Evolutionary conservation across 2,329 filamentous ascomycete genomes (phyloP), one percentile per base, ranked within the genome.

Genomic region (Plenodomus biglobosus): DNA sequence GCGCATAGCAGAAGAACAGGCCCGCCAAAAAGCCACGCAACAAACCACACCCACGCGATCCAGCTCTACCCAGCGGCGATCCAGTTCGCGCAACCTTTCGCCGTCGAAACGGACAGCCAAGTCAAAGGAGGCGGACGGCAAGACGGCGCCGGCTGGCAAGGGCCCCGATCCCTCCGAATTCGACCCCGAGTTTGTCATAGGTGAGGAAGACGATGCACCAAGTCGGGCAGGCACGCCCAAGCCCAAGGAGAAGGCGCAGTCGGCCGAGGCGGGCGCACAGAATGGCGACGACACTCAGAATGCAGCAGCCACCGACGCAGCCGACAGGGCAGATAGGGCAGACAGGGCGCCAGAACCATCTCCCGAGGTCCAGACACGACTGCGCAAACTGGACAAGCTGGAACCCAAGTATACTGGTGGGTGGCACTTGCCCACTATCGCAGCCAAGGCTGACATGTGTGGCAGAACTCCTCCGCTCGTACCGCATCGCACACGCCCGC

Each of bases 1-100:
- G 63, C 87, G 87, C 64, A 94, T 96, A 65, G 88, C 90, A 64
- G 90, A 96, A 75, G 92, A 96, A 75, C 90, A 95, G 74, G 88
- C 90, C 48, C 87, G 89, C 49, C 87, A 91, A 68, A 82, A 82
- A 65, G 73, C 77, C 44, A 53, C 59, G 8, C 50, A 42, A 61
- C 75, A 35, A 63, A 78, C 54, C 69, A 80, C 61, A 8, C 74
- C 62, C 63, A 71, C 64, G 71, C 75, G 50, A 65, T 75, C 72
- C 52, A 77, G 64, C 58, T 71, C 79, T 45, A 67, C 75, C 52
- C 70, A 78, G 54, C 64, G 69, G 56, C 70, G 76, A 44, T 75
- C 78, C 7, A 74, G 65, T 53, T 81, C 77, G 40, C 71, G 73
- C 52, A 64, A 65, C 36, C 58, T 71, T 2, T 74, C 71, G 2